Base-by-base conservation (phyloP, 495 filamentous ascomycete species). In the Terfezia claveryi region DNA sequence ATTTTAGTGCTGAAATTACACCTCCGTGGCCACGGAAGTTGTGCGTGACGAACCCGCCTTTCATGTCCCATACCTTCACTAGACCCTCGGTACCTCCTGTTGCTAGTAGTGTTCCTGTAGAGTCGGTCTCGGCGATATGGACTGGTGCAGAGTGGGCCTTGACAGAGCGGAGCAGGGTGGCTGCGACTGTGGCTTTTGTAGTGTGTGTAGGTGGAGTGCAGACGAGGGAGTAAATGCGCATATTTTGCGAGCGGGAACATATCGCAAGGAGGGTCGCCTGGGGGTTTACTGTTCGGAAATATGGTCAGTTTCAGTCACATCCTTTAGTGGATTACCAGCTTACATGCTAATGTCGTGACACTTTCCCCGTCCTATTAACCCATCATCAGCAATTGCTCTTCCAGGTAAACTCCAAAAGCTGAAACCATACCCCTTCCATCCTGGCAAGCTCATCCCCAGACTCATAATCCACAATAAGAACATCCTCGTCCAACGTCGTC, bases 1-100 rank as follows among this genome's bases (percentile, higher is more conserved):
- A 99, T 62, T 79, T 79, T 23, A 96, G 72, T 7, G 91, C 85
- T 7, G 91, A 93, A 23, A 99, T 77, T 38, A 96, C 76, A 7
- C 91, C 86, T 59, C 84, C 81, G 56, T 89, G 88, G 14, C 89
- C 91, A 59, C 86, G 80, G 66, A 99, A 88, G 2, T 87, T 95
- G 67, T 99, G 91, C 14, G 91, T 99, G 27, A 85, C 78, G 66
- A 80, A 96, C 12, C 91, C 92, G 16, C 83, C 87, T 56, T 74
- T 70, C 38, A 99, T 88, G 70, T 99, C 92, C 87, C 86, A 96
- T 53, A 99, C 81, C 67, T 99, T 99, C 58, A 94, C 81, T 4
- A 80, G 75, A 27, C 91, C 91, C 68, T 96, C 91, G 8, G 91
- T 85, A 23, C 79, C 84, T 54, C 91, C 91, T 17, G 88, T 94